Base-by-base conservation (phyloP, 2,329 filamentous ascomycete genomes). In the Clarireedia sp. region DNA sequence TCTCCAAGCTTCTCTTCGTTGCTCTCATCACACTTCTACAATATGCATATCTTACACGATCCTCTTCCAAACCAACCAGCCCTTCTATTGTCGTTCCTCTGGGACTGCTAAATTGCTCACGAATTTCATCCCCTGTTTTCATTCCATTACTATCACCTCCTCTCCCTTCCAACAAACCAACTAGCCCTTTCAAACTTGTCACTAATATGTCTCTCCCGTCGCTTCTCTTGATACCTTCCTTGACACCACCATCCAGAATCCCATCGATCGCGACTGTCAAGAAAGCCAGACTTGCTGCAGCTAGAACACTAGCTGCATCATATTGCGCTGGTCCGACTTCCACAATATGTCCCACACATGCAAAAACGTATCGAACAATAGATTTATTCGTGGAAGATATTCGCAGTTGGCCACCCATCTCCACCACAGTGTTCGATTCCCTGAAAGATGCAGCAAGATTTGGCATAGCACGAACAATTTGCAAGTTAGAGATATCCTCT, bases 371-470 rank as follows among this genome's bases (percentile, higher is more conserved):
- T 26, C 81, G 82, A 12, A 89, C 80, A 7, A 91, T 76, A 12
- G 51, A 59, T 48, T 53, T 53, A 47, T 53, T 47, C 17, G 17
- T 26, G 12, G 5, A 3, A 17, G n/a, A 19, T 17, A 48, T 44
- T 8, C 29, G 21, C 51, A 19, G 26, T 3, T 17, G 19, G 4
- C 26, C 26, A 40, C 19, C 23, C 14, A 57, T 59, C 38, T 68
- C 64, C 61, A 95, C 85, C 51, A 94, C 82, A 1, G 86, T 91
- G 86, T 94, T 94, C 62, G 82, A 85, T 70, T 95, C 83, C 40
- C 89, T 76, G 55, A 94, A 85, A 50, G 89, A 78, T 21, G 85
- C 85, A 9, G 89, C 89, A 0, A 88, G 90, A 73, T 95, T 95
- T 63, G 89, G 88, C 81, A 95, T 90, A 54, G 86, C 89, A 38